Evolutionary conservation across 2,329 filamentous ascomycete genomes (phyloP).

Genomic region (Aureobasidium mangrovei): DNA sequence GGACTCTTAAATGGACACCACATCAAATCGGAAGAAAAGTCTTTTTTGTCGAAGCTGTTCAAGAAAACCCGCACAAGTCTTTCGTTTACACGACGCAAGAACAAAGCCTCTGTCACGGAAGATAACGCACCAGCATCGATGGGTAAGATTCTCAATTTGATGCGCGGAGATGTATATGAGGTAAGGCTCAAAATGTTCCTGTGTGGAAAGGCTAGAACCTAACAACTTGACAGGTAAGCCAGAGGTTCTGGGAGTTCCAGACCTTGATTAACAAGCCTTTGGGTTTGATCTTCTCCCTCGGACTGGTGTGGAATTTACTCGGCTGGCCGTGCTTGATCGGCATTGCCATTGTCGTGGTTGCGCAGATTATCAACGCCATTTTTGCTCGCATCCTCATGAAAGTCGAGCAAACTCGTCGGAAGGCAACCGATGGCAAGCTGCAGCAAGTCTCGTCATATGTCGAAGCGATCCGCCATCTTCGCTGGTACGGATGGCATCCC

Average conservation of each 20-base stretch:
- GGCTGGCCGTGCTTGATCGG: conserved; percentile 72
- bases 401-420: conserved; percentile 62
- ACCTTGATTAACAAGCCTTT: conserved; percentile 67
- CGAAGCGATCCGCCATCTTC: conserved; percentile 70
- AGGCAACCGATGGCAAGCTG: conserved; percentile 66
- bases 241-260: conserved; percentile 78
- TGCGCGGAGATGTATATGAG: conserved; percentile 66
- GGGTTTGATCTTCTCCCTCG: conserved; percentile 63
- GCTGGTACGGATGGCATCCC: conserved; percentile 76
- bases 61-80: neutral
- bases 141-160: conserved; percentile 82
- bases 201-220: too few species aligned
- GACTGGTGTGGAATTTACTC: conserved; percentile 68
- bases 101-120: neutral
- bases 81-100: neutral
- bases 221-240: conserved; percentile 32
- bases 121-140: conserved; percentile 62
- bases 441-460: conserved; percentile 80
- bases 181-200: neutral
- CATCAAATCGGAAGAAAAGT: conserved; percentile 19
- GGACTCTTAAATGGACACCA: conserved; percentile 16
- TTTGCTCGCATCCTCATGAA: conserved; percentile 58
- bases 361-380: conserved; percentile 60
- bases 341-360: conserved; percentile 55
- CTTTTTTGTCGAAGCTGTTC: neutral